Evolutionary conservation across 2,329 filamentous ascomycete species (phyloP).

Genomic region (Helminthosporium solani): DNA sequence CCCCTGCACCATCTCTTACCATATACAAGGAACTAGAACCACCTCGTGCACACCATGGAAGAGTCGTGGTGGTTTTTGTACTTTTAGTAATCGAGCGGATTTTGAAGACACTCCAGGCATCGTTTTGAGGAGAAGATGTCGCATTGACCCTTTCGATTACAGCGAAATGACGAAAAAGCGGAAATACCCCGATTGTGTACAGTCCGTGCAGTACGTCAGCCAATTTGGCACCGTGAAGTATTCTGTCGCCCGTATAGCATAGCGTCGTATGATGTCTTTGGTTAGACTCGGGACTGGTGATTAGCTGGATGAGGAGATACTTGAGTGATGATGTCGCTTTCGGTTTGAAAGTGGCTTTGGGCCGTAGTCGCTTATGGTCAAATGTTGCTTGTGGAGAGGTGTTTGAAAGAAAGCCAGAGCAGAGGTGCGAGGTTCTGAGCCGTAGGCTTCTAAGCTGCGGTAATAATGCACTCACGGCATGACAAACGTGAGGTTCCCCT

Average conservation of each 20-base stretch:
- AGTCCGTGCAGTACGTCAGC: constrained; percentile 6
- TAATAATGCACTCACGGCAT: constrained; percentile 11
- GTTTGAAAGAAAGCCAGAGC: constrained; percentile 11
- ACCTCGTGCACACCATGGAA: constrained; percentile 16
- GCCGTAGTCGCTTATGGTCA: constrained; percentile 4
- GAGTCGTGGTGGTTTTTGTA: constrained; percentile 4
- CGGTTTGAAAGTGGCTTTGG: background rate
- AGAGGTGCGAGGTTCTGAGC: constrained; percentile 10
- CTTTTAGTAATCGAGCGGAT: constrained; percentile 4
- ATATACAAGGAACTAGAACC: constrained; percentile 17
- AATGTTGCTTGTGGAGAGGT: constrained; percentile 4
- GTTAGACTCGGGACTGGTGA: constrained; percentile 2
- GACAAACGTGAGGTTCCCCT: constrained; percentile 12
- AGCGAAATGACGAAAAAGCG: constrained; percentile 9
- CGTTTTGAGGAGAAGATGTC: constrained; percentile 1
- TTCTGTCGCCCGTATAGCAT: constrained; percentile 7
- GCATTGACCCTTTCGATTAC: constrained; percentile 14
- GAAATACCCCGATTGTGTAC: constrained; percentile 11
- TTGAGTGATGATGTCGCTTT: constrained; percentile 8
- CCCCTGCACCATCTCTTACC: constrained; percentile 13
- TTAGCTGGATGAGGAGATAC: constrained; percentile 9
- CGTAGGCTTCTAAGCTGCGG: constrained; percentile 13
- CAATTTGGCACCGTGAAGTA: constrained; percentile 6
- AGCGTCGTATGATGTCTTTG: constrained; percentile 3
- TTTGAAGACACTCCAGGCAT: constrained; percentile 17